Evolutionary conservation across 768 basidiomycete species (phyloP).

Genomic region (Leccinum sublutescens): DNA sequence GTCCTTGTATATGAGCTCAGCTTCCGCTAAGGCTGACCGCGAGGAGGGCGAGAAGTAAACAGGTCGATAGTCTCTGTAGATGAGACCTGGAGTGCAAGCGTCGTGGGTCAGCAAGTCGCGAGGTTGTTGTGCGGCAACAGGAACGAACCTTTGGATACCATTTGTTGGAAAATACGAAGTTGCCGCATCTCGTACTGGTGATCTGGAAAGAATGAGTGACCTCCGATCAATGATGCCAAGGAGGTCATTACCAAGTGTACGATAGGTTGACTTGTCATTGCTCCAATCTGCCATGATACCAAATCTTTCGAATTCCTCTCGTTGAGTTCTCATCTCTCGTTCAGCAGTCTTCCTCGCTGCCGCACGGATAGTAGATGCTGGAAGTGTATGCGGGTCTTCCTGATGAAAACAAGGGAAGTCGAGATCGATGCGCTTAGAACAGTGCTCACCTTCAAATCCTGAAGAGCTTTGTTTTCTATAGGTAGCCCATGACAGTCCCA

Average conservation of each 20-base stretch:
- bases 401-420: constrained; percentile 21
- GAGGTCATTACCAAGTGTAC: constrained; percentile 67
- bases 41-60: constrained; percentile 96
- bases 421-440: background rate
- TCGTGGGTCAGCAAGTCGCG: background rate
- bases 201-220: constrained; percentile 46
- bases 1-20: constrained; percentile 88
- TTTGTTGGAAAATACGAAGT: constrained; percentile 76
- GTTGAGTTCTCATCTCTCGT: constrained; percentile 73
- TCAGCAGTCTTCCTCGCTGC: constrained; percentile 73
- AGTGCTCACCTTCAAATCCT: constrained; percentile 63
- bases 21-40: constrained; percentile 90
- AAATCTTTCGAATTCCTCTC: constrained; percentile 72
- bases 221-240: background rate
- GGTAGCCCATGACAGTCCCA: constrained; percentile 99
- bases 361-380: constrained; percentile 59
- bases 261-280: constrained; percentile 59
- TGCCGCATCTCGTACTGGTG: constrained; percentile 87
- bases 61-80: constrained; percentile 84
- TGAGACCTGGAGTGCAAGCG: constrained; percentile 51
- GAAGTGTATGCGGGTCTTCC: constrained; percentile 56
- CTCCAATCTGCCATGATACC: constrained; percentile 94
- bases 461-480: constrained; percentile 91
- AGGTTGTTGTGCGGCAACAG: background rate
- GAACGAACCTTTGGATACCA: constrained; percentile 75